These are phyloP conservation scores for Pseudogymnoascus sp. DNA, from an alignment of 2,329 filamentous ascomycete genomes.

Conservation along the genomic window DNA sequence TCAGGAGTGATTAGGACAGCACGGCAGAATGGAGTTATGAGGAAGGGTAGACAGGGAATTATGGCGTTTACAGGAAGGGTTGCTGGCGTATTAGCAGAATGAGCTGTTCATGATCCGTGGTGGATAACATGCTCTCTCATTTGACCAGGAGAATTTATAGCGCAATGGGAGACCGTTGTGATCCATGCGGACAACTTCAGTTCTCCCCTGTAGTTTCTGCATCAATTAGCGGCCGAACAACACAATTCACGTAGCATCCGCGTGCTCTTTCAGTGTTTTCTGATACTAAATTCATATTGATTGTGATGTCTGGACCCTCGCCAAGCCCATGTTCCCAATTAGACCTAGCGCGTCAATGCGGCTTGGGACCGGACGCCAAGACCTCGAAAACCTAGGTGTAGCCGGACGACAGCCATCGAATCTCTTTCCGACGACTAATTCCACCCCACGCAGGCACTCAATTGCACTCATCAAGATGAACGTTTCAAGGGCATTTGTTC, in stretches of 20 bases:
- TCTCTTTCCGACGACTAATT: conserved; percentile 14
- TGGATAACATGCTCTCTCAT: neutral
- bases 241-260: too few relatives aligned
- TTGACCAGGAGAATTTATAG: neutral
- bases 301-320: neutral
- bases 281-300: neutral
- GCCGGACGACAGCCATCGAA: conserved; percentile 14
- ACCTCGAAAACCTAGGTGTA: conserved; percentile 17
- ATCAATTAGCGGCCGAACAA: neutral
- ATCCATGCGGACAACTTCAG: neutral
- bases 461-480: conserved; percentile 29
- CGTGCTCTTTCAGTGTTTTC: neutral
- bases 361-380: conserved; percentile 11
- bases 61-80: conserved; percentile 23
- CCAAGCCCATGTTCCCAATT: neutral
- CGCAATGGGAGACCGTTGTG: neutral
- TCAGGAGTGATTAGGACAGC: conserved; percentile 64
- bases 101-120: neutral
- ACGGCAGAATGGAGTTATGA: conserved; percentile 18
- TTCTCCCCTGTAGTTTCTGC: neutral
- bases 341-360: conserved; percentile 1
- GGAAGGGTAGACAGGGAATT: conserved; percentile 18
- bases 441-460: conserved; percentile 21
- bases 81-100: conserved; percentile 6
- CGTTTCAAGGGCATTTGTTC: conserved; percentile 29